Percentiles rank a stretch among this genome's conserved stretches.
Conservation (phyloP, 768 basidiomycete genomes). For the Auricularia auricula-judae region DNA sequence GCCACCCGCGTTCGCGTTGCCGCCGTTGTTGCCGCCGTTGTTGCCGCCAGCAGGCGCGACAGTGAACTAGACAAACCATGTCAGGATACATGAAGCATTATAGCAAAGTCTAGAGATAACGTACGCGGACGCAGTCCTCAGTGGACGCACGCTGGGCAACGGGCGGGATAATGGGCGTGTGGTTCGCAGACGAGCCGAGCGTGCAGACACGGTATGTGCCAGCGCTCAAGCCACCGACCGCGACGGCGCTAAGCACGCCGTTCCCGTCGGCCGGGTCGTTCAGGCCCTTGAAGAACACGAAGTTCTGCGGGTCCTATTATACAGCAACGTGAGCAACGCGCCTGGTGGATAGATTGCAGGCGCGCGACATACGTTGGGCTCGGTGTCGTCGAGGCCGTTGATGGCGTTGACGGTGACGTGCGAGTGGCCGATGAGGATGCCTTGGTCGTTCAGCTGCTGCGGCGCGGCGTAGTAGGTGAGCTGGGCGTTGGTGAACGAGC, state of each 20-base stretch:
- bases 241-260: conserved; percentile 39
- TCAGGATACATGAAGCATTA: background rate
- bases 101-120: background rate
- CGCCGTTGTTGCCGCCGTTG: background rate
- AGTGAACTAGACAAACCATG: background rate
- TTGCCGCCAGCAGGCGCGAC: background rate
- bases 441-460: conserved; percentile 39
- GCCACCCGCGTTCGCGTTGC: background rate
- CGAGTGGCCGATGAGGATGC: conserved; percentile 45
- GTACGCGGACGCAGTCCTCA: conserved; percentile 44
- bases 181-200: conserved; percentile 47
- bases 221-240: conserved; percentile 43
- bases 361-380: too few relatives aligned
- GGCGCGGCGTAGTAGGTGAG: conserved; percentile 46
- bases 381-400: conserved; percentile 11
- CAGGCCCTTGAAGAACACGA: conserved; percentile 41
- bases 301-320: conserved; percentile 32
- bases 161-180: conserved; percentile 45
- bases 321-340: conserved; percentile 15
- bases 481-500: conserved; percentile 46
- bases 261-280: conserved; percentile 2
- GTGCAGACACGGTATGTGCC: conserved; percentile 50
- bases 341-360: too few relatives aligned
- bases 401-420: conserved; percentile 40
- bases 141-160: conserved; percentile 50